These are phyloP conservation scores for Zizania latifolia DNA, from an alignment of 176 grass and related monocot genomes.

Conservation along the genomic window DNA sequence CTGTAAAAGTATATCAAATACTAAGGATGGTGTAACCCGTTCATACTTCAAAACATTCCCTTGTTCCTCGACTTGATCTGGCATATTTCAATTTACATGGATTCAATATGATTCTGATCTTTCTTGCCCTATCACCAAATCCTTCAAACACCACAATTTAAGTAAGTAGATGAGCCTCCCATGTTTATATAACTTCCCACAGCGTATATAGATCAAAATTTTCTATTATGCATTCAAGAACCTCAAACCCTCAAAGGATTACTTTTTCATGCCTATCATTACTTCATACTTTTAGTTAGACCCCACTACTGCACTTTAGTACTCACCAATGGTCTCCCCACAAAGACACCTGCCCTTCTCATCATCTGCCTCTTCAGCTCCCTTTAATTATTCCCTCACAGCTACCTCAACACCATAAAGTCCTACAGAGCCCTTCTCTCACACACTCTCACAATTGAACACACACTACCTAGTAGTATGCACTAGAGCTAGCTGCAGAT, in stretches of 20 bases:
- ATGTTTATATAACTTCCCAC: too few relatives aligned
- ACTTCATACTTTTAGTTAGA: slow-evolving; percentile 22
- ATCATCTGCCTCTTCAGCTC: slow-evolving; percentile 19
- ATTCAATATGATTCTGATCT: neutral
- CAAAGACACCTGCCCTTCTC: slow-evolving; percentile 55
- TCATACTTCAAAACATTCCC: neutral
- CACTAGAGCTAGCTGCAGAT: slow-evolving; percentile 20
- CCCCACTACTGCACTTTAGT: slow-evolving; percentile 51
- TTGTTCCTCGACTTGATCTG: neutral
- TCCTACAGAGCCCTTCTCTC: slow-evolving; percentile 11
- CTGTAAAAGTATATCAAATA: too few relatives aligned
- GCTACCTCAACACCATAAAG: slow-evolving; percentile 45
- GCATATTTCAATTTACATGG: neutral
- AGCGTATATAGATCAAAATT: slow-evolving; percentile 4
- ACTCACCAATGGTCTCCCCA: slow-evolving; percentile 32
- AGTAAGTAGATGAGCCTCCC: too few relatives aligned
- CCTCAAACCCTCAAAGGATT: slow-evolving; percentile 13
- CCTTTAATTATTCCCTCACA: slow-evolving; percentile 47
- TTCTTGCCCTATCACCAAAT: neutral
- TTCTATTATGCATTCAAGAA: neutral
- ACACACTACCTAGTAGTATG: neutral
- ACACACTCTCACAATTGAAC: slow-evolving; percentile 23
- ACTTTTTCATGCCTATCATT: slow-evolving; percentile 7
- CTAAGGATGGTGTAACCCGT: too few relatives aligned
- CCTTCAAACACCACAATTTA: too few relatives aligned